Percentiles rank a stretch among this genome's conserved stretches.
phyloP scores from a whole-genome alignment of 305 asterid genomes.

The Plantago rigida region DNA sequence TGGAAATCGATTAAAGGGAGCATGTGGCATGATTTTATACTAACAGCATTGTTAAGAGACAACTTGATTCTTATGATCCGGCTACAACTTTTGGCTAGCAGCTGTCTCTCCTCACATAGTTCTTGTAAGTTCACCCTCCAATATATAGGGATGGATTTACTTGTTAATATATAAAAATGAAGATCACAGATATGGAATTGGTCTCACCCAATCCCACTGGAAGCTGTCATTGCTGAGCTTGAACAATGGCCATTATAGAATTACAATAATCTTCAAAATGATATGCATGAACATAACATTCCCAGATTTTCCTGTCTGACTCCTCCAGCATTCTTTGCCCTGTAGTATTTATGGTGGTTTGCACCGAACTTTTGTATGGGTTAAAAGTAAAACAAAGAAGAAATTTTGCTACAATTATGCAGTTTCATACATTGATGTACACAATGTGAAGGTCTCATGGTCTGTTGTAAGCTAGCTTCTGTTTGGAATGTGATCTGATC shows the following conservation, averaged over 20 bases:
- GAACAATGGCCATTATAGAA: not conserved
- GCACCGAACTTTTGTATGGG: too few species aligned
- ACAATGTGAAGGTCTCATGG: too few species aligned
- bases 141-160: not conserved
- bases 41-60: slow-evolving; percentile 22
- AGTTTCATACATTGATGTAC: too few species aligned
- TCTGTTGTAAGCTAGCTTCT: too few species aligned
- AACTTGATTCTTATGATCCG: slow-evolving; percentile 10
- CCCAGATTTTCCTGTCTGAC: not conserved
- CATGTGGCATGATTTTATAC: slow-evolving; percentile 18
- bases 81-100: slow-evolving; percentile 9
- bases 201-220: too few species aligned
- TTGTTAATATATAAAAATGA: not conserved
- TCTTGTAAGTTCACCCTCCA: too few species aligned
- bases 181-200: slow-evolving; percentile 1
- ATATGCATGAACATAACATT: slow-evolving; percentile 9
- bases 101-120: slow-evolving; percentile 18
- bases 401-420: too few species aligned
- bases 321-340: too few species aligned
- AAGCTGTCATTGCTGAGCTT: not conserved
- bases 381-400: too few species aligned
- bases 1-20: slow-evolving; percentile 42
- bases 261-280: not conserved
- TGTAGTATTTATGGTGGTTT: too few species aligned
- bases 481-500: too few species aligned